Conservation (phyloP, 257 asterid genomes). For the Agastache rugosa region DNA sequence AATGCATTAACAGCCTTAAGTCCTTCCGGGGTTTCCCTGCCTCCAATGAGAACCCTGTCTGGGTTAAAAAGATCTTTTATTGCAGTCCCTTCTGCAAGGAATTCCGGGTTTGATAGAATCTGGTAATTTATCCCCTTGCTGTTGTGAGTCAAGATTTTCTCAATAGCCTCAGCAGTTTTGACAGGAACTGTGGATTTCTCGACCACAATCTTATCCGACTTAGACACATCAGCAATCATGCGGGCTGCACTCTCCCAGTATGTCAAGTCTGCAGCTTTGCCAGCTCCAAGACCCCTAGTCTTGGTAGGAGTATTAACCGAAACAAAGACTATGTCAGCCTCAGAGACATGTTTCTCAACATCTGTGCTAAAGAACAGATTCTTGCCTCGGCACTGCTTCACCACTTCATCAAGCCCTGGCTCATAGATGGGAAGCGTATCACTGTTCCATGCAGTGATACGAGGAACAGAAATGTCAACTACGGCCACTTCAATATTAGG, state of each 20-base stretch:
- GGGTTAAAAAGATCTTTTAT: constrained; percentile 81
- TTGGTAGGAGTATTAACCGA: constrained; percentile 96
- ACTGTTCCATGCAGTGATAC: constrained; percentile 92
- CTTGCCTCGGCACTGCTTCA: constrained; percentile 89
- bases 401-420: constrained; percentile 99
- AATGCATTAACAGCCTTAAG: constrained; percentile 73
- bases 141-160: constrained; percentile 85
- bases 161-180: constrained; percentile 96
- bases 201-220: constrained; percentile 89
- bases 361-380: constrained; percentile 94
- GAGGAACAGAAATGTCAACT: constrained; percentile 86
- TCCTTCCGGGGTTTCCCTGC: constrained; percentile 91
- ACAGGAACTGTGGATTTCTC: constrained; percentile 97
- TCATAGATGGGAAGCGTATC: constrained; percentile 93
- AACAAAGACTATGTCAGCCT: constrained; percentile 91
- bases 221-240: constrained; percentile 94
- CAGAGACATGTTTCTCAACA: constrained; percentile 84
- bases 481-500: constrained; percentile 81
- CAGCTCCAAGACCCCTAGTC: constrained; percentile 95
- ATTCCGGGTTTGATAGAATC: constrained; percentile 88
- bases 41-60: constrained; percentile 95
- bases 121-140: constrained; percentile 90
- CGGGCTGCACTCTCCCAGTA: constrained; percentile 99
- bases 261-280: constrained; percentile 92
- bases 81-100: constrained; percentile 97